Evolutionary conservation across 495 filamentous ascomycete genomes (phyloP).

Genomic region (Penicillium paradoxum): DNA sequence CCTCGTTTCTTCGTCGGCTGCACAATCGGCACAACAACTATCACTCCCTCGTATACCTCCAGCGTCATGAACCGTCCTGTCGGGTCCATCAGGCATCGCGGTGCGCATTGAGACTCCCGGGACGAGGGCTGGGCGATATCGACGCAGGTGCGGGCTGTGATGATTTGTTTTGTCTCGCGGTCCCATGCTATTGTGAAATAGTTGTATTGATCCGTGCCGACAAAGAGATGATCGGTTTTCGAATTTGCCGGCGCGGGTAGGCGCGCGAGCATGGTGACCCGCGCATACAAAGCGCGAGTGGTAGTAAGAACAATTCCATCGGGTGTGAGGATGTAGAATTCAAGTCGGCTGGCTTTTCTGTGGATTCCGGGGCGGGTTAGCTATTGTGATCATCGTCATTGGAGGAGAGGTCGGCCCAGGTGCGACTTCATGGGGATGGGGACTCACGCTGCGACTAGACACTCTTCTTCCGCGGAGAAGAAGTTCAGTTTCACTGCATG

Average conservation of each 20-base stretch:
- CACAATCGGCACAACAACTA: conserved; percentile 69
- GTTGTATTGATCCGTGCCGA: conserved; percentile 82
- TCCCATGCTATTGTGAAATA: conserved; percentile 93
- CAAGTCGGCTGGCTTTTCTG: conserved; percentile 88
- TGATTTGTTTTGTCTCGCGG: conserved; percentile 50
- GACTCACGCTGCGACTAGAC: conserved; percentile 80
- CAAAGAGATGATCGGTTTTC: conserved; percentile 79
- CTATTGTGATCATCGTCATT: background rate
- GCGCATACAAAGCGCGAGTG: conserved; percentile 70
- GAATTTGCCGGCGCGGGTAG: conserved; percentile 66
- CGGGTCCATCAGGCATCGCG: conserved; percentile 79
- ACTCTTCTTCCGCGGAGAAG: conserved; percentile 66
- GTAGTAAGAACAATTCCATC: conserved; percentile 58
- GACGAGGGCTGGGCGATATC: conserved; percentile 76
- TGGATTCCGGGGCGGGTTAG: conserved; percentile 1
- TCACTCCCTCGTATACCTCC: conserved; percentile 82
- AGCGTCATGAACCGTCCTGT: conserved; percentile 74
- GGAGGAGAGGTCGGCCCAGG: background rate
- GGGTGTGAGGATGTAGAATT: conserved; percentile 64
- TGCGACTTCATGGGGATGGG: background rate
- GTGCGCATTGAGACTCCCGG: conserved; percentile 68
- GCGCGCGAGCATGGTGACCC: conserved; percentile 78
- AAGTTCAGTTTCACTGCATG: conserved; percentile 80
- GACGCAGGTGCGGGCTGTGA: conserved; percentile 63
- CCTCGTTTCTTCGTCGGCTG: conserved; percentile 53